phyloP scores from a whole-genome alignment of 768 basidiomycete species.

The Crassisporium funariophilum region DNA sequence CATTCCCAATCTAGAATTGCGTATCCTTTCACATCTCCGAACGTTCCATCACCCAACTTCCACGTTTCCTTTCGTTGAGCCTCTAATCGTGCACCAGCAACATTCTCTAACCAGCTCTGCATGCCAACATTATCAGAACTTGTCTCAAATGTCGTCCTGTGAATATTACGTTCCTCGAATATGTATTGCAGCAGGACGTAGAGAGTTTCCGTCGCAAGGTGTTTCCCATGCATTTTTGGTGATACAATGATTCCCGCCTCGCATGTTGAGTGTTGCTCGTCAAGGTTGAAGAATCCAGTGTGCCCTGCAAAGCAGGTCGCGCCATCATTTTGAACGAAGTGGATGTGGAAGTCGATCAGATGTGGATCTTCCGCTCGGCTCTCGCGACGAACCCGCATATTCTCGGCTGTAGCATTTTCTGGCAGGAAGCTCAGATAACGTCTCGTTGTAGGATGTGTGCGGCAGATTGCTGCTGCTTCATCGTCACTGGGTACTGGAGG shows the following conservation, averaged over 20 bases:
- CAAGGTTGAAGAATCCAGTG: conserved; percentile 41
- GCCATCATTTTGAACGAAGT: conserved; percentile 29
- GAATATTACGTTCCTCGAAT: conserved; percentile 44
- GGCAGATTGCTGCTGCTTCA: conserved; percentile 33
- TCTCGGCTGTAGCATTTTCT: conserved; percentile 33
- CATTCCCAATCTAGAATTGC: conserved; percentile 47
- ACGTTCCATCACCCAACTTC: conserved; percentile 36
- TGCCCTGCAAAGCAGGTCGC: conserved; percentile 35
- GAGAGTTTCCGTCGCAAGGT: conserved; percentile 46
- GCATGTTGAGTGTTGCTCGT: conserved; percentile 36
- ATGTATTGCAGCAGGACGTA: conserved; percentile 40
- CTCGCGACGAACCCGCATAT: conserved; percentile 36
- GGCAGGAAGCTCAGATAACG: conserved; percentile 43
- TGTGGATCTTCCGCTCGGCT: conserved; percentile 32
- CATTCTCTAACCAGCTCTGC: conserved; percentile 47
- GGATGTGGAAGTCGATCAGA: conserved; percentile 40
- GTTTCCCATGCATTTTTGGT: conserved; percentile 37
- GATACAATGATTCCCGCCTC: conserved; percentile 44
- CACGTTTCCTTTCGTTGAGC: conserved; percentile 41
- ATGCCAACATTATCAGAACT: conserved; percentile 43
- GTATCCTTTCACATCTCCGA: conserved; percentile 41
- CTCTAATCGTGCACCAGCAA: conserved; percentile 41
- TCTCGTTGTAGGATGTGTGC: conserved; percentile 40
- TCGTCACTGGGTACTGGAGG: conserved; percentile 39
- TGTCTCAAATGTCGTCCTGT: conserved; percentile 45